Percentiles rank a stretch among this genome's conserved stretches.
phyloP scores from a whole-genome alignment of 2,329 filamentous ascomycete genomes.

The Talaromyces albobiverticillius region DNA sequence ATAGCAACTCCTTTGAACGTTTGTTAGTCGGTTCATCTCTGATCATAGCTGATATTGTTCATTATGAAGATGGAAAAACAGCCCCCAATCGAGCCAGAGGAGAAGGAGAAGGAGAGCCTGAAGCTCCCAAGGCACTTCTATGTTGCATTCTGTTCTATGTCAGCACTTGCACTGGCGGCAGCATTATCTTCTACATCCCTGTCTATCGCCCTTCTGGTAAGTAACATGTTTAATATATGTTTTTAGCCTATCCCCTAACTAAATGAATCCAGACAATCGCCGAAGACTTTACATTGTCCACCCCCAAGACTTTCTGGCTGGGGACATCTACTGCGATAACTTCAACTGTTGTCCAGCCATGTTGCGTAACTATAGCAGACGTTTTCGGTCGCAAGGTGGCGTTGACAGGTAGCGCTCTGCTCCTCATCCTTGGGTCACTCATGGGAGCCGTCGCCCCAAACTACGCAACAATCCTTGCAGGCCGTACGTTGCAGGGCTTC shows the following conservation, averaged over 20 bases:
- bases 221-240: no score
- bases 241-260: background rate
- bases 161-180: background rate
- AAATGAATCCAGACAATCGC: background rate
- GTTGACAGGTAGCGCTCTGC: constrained; percentile 35
- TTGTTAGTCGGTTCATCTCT: background rate
- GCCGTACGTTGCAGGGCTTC: constrained; percentile 54
- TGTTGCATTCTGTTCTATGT: background rate
- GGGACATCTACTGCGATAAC: background rate
- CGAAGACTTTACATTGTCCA: background rate
- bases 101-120: background rate
- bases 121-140: background rate
- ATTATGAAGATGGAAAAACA: background rate
- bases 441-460: constrained; percentile 40
- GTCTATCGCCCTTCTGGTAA: background rate
- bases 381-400: constrained; percentile 47
- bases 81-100: background rate
- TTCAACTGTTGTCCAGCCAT: constrained; percentile 41
- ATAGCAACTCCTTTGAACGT: background rate
- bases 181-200: background rate
- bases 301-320: background rate
- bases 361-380: constrained; percentile 45
- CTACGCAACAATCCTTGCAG: constrained; percentile 52
- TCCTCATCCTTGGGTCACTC: constrained; percentile 46
- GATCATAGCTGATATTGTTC: background rate